phyloP scores from a whole-genome alignment of 768 basidiomycete genomes.

The Agrocybe pediades region DNA sequence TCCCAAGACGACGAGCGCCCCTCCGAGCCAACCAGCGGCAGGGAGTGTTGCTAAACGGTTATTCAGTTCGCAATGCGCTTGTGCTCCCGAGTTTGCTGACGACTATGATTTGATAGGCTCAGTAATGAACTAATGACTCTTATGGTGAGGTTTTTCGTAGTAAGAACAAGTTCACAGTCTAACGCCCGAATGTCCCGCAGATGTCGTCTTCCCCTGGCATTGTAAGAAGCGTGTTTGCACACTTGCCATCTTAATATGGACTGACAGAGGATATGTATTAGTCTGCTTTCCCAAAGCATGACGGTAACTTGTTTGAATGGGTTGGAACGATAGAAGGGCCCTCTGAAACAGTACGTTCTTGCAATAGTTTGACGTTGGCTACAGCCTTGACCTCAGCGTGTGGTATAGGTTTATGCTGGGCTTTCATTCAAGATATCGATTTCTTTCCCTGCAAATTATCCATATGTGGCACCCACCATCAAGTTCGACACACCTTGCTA shows the following conservation, averaged over 20 bases:
- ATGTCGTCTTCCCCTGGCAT: constrained; percentile 91
- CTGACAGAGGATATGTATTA: constrained; percentile 29
- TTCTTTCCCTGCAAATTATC: constrained; percentile 85
- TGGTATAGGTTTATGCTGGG: constrained; percentile 68
- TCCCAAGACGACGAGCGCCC: constrained; percentile 57
- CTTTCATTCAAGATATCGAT: constrained; percentile 84
- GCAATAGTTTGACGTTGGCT: too few relatives aligned
- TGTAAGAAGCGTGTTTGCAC: constrained; percentile 44
- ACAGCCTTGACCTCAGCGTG: background rate
- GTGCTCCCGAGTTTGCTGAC: constrained; percentile 10
- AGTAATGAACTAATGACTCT: constrained; percentile 86
- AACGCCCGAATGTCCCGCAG: constrained; percentile 37
- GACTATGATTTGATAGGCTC: constrained; percentile 44
- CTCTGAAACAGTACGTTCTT: constrained; percentile 61
- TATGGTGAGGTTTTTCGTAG: constrained; percentile 56
- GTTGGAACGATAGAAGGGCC: constrained; percentile 86
- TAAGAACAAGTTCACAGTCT: background rate
- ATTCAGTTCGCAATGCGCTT: constrained; percentile 12
- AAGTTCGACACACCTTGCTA: constrained; percentile 89
- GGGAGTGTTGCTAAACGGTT: constrained; percentile 88
- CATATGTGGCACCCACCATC: constrained; percentile 82
- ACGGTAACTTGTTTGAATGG: constrained; percentile 90
- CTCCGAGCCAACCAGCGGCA: constrained; percentile 54
- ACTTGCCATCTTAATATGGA: constrained; percentile 7
- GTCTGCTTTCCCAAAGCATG: constrained; percentile 90